Conservation (phyloP, 192 early-diverging fungal genomes). For the Backusella psychrophila region DNA sequence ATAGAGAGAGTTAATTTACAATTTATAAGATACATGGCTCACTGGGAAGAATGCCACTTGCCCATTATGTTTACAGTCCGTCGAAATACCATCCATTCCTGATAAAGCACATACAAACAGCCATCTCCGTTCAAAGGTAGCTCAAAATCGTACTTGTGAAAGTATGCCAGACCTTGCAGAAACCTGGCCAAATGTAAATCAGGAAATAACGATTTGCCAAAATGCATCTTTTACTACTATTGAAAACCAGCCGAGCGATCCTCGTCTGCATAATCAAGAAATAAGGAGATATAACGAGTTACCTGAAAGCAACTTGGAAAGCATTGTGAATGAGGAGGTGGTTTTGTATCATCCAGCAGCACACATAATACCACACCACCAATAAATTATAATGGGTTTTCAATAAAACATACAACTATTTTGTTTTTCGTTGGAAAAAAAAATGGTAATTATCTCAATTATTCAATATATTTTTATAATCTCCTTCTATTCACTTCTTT, state of each 20-base stretch:
- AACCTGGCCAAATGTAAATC: background rate
- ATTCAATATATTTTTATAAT: no score
- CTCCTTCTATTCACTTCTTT: background rate
- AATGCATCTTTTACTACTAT: background rate
- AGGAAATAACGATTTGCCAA: background rate
- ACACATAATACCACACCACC: background rate
- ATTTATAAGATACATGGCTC: background rate
- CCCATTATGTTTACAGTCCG: background rate
- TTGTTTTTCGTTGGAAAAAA: no score
- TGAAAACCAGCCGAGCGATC: background rate
- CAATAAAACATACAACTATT: no score
- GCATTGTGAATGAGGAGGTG: background rate
- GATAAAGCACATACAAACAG: background rate
- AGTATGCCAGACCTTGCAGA: background rate
- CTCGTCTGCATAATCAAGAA: background rate
- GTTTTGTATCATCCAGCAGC: background rate
- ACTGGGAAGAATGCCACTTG: background rate
- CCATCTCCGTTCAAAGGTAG: background rate
- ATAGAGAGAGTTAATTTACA: background rate
- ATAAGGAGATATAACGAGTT: background rate
- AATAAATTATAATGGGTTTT: background rate
- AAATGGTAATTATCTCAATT: no score
- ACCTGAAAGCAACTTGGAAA: background rate
- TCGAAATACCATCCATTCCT: background rate
- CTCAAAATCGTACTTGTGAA: background rate